A percentile compares a stretch with the other conserved stretches of the same genome.
These are phyloP conservation scores for Saururus chinensis DNA, from an alignment of 164 flowering plant species.

Conservation along the genomic window DNA sequence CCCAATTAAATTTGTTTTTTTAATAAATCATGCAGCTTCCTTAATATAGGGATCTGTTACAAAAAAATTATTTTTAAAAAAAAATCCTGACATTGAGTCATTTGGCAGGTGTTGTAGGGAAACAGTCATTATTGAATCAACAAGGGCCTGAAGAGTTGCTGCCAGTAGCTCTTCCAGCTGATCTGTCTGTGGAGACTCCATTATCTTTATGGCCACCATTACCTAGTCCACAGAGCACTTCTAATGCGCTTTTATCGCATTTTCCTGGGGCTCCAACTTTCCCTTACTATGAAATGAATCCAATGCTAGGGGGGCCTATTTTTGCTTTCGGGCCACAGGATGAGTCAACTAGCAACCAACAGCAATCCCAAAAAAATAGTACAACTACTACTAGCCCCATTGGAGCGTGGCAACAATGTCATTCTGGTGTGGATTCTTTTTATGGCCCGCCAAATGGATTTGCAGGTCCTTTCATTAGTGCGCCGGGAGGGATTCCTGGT, in stretches of 20 bases:
- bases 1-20: not conserved
- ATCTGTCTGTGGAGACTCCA: constrained; percentile 85
- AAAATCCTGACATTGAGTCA: not conserved
- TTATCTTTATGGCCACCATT: constrained; percentile 80
- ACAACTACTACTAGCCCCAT: constrained; percentile 47
- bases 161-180: constrained; percentile 87
- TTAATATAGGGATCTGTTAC: not conserved
- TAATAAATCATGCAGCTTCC: not conserved
- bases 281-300: constrained; percentile 88
- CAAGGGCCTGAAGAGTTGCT: constrained; percentile 69
- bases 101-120: constrained; percentile 39
- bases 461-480: constrained; percentile 75
- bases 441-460: constrained; percentile 84
- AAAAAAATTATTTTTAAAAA: too few species aligned
- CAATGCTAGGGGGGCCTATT: constrained; percentile 71
- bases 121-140: constrained; percentile 34
- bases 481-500: constrained; percentile 77
- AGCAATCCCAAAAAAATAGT: constrained; percentile 53
- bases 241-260: constrained; percentile 70
- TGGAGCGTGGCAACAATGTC: constrained; percentile 76
- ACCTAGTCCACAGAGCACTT: constrained; percentile 63
- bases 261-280: constrained; percentile 72
- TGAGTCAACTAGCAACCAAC: constrained; percentile 48
- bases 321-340: constrained; percentile 82
- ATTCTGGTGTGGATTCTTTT: constrained; percentile 80